Evolutionary conservation across 2,329 filamentous ascomycete genomes (phyloP), one percentile per base, ranked within the genome.

Genomic region (Xylariaceae sp.): DNA sequence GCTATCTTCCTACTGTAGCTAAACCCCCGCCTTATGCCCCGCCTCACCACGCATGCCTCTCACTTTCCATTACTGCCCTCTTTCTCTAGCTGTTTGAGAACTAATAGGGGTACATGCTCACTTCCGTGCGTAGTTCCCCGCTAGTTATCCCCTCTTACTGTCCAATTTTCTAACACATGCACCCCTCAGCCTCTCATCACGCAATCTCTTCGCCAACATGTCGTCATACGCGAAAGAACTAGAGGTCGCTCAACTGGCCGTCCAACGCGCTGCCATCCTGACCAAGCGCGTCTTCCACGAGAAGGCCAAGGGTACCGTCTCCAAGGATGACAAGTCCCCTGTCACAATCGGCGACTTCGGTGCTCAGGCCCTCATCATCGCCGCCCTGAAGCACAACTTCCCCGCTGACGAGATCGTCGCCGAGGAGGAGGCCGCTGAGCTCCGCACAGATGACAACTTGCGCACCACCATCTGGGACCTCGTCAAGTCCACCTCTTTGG

Each of bases 331-430:
- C 76, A 89, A 88, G 65, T 95, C 91, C 8, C 93, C 93, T 55
- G 93, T 98, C 60, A 98, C 93, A 16, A 93, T 97, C 59, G 93
- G 92, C 66, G 93, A 98, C 72, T 97, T 95, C 67, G 93, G 93
- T 62, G 94, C 93, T 29, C 93, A 98, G 73, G 91, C 93, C 23
- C 81, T 98, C 55, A 95, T 98, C 69, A 95, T 97, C 63, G 79
- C 84, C 46, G 92, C 92, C 22, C 84, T 98, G 56, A 84, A 85
- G 68, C 81, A 88, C 69, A 88, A 86, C 69, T 98, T 98, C 73
- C 93, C 93, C 16, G 64, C 82, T 27, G 93, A 98, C 64, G 85
- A 88, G 66, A 87, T 98, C 53, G 88, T 98, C 34, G 93, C 88
- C 56, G 93, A 98, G 69, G 93, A 98, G 70, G 93, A 98, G 70